Evolutionary conservation across 23 red algal genomes (phyloP), one percentile per base, ranked within the genome.

Genomic region (Agarophyton chilense): DNA sequence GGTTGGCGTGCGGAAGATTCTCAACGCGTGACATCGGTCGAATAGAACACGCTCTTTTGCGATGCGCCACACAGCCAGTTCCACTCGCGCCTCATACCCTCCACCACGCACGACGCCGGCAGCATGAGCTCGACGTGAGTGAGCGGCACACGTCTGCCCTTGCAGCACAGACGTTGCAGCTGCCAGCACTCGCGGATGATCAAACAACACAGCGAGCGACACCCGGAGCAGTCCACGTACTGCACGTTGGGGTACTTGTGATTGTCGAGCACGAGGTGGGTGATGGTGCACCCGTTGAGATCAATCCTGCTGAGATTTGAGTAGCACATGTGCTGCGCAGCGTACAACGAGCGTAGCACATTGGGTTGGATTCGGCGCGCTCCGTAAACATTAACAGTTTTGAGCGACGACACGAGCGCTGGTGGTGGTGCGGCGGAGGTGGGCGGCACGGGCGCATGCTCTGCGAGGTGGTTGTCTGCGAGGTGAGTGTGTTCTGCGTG

Each of bases 161-260:
- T 66, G 29, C 41, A 28, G 52, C 40, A 44, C 14, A 86, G 24
- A 64, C 60, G 61, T 52, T 72, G 44, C 29, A 86, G 39, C 21
- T 72, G n/a, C 60, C 82, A 86, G 50, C 62, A 86, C 29, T 86
- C 82, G 10, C 65, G 82, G 36, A 86, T 72, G 18, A 70, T 44
- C 28, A 86, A 36, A 1, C 32, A 24, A 52, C 64, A 50, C 17
- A 86, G 22, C 8, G 61, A 63, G 14, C 58, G 64, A 40, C 82
- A 86, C 19, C 82, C 82, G 21, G 82, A 86, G 34, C 60, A 72
- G 57, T 86, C 64, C 10, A 86, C 63, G 34, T 42, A 72, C 12
- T 70, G 58, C 21, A 86, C 36, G 42, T 73, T 50, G 72, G 25
- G 19, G 45, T 86, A 86, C 12, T 44, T 34, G 45, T 86, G 73